A percentile compares a stretch with the other conserved stretches of the same genome.
phyloP scores from a whole-genome alignment of 2,329 filamentous ascomycete species.

The Beauveria caledonica region DNA sequence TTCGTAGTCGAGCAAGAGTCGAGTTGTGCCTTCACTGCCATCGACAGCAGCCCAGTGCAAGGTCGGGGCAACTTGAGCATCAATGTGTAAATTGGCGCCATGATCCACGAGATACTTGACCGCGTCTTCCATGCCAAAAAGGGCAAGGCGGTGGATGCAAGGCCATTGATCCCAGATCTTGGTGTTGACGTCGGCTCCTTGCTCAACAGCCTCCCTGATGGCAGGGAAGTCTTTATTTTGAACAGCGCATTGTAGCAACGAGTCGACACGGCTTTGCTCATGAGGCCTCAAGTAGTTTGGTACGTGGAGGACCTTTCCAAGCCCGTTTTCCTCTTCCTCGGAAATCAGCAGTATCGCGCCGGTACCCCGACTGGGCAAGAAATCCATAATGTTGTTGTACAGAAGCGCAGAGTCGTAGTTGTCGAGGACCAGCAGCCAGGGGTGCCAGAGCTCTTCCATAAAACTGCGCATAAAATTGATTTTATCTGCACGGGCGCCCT shows the following conservation, averaged over 20 bases:
- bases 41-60: constrained; percentile 3
- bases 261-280: neutral
- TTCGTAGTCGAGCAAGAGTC: neutral
- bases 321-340: constrained; percentile 2
- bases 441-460: constrained; percentile 3
- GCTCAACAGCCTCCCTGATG: constrained; percentile 5
- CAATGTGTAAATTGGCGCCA: constrained; percentile 1
- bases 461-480: neutral
- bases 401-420: constrained; percentile 5
- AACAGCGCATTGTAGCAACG: neutral
- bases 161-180: constrained; percentile 10
- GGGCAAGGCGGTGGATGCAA: constrained; percentile 5
- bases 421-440: constrained; percentile 5
- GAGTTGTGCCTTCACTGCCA: neutral
- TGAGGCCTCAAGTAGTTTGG: neutral
- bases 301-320: neutral
- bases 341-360: constrained; percentile 1
- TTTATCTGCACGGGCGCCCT: constrained; percentile 2
- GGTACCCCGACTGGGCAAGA: neutral
- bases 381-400: constrained; percentile 7
- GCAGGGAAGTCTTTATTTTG: constrained; percentile 3
- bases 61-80: neutral
- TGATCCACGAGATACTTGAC: neutral
- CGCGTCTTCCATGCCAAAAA: constrained; percentile 5
- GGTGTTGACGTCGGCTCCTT: constrained; percentile 3